phyloP scores from a whole-genome alignment of 148 eudicot species.

The Vaccinium darrowii region DNA sequence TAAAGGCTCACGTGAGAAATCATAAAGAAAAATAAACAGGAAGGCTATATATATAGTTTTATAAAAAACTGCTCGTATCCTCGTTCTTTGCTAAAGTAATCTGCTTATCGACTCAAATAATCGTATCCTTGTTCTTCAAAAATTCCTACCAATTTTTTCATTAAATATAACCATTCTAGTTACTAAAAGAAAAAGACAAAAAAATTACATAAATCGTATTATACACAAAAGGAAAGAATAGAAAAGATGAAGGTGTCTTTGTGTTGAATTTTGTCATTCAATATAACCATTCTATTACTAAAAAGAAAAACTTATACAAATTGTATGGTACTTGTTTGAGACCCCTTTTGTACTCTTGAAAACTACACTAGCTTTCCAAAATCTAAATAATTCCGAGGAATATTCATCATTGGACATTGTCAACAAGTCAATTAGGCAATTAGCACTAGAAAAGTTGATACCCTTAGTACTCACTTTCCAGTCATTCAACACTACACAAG shows the following conservation, averaged over 20 bases:
- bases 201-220: neutral
- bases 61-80: no score
- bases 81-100: no score
- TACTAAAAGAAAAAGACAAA: neutral
- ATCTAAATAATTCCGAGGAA: neutral
- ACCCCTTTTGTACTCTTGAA: neutral
- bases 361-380: neutral
- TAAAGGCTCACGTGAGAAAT: no score
- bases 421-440: neutral
- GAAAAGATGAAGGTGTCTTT: neutral
- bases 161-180: neutral
- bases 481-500: constrained; percentile 8
- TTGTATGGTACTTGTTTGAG: neutral
- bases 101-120: no score
- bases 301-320: neutral
- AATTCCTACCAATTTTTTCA: neutral
- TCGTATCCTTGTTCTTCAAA: no score
- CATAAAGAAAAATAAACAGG: no score
- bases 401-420: neutral
- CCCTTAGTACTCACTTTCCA: constrained; percentile 4
- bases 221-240: neutral
- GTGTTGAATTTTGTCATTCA: neutral
- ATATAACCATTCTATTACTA: neutral
- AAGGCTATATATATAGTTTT: no score
- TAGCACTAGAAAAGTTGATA: neutral